phyloP scores from a whole-genome alignment of 2,329 filamentous ascomycete genomes.

The Xylaria sp. region DNA sequence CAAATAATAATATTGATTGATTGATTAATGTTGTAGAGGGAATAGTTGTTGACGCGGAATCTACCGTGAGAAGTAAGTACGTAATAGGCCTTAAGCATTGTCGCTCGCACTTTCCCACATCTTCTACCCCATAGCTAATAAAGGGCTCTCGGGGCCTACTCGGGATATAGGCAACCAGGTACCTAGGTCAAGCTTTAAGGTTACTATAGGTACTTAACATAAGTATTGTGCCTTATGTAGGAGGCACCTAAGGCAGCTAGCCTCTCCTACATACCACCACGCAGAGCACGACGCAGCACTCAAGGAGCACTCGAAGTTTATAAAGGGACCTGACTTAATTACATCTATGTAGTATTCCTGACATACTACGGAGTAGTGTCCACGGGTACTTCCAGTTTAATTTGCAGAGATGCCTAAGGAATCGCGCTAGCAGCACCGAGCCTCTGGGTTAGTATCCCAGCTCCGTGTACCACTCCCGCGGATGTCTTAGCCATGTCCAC shows the following conservation, averaged over 20 bases:
- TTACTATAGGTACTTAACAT: no score
- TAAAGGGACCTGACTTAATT: no score
- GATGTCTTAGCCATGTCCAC: neutral
- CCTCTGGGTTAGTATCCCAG: conserved; percentile 3
- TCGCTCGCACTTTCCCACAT: neutral
- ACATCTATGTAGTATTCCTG: neutral
- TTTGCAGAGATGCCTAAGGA: conserved; percentile 3
- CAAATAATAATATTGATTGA: no score
- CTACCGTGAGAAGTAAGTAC: neutral
- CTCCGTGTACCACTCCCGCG: neutral
- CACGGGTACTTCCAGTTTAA: neutral
- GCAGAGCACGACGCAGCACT: neutral
- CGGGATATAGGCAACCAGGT: neutral
- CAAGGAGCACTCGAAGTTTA: no score
- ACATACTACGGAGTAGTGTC: no score
- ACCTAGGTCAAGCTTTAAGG: no score
- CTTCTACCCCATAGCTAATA: neutral
- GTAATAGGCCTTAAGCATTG: neutral
- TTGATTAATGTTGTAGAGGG: neutral
- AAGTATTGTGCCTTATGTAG: no score
- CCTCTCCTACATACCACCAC: neutral
- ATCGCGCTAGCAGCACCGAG: neutral
- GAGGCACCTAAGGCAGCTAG: no score
- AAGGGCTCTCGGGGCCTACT: neutral
- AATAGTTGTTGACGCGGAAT: neutral